Evolutionary conservation across 352 stramenopile genomes (phyloP).

Genomic region (Phytophthora cryptogea): DNA sequence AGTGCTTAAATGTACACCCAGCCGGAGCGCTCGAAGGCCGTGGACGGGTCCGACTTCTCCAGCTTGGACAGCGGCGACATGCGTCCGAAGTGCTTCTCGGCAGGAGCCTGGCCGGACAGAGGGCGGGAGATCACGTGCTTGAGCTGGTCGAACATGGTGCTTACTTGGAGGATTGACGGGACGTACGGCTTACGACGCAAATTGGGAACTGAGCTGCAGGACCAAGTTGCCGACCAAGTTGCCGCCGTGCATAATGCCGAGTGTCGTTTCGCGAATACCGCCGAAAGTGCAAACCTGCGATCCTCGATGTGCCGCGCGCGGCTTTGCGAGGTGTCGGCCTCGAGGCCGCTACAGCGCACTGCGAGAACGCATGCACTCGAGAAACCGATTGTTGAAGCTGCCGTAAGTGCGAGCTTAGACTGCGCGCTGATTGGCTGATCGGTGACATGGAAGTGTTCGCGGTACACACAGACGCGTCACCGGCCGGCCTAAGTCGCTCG

Average conservation of each 20-base stretch:
- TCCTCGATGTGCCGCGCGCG: background rate
- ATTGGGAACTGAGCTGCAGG: conserved; percentile 43
- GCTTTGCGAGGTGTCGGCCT: background rate
- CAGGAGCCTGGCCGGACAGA: conserved; percentile 28
- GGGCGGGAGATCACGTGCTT: conserved; percentile 63
- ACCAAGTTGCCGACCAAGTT: background rate
- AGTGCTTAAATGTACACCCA: conserved; percentile 71
- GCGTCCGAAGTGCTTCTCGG: conserved; percentile 48
- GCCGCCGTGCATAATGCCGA: background rate
- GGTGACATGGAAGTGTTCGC: conserved; percentile 11
- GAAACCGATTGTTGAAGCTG: conserved; percentile 25
- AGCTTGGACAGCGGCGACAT: conserved; percentile 38
- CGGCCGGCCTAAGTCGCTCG: background rate
- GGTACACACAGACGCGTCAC: conserved; percentile 40
- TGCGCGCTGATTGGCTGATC: conserved; percentile 36
- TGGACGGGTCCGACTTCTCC: conserved; percentile 57
- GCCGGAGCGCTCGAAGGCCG: conserved; percentile 77
- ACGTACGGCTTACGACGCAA: conserved; percentile 30
- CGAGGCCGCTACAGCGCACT: background rate
- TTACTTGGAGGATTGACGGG: conserved; percentile 2
- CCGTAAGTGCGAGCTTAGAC: background rate
- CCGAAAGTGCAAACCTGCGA: conserved; percentile 16
- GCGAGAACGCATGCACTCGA: background rate
- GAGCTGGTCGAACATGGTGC: conserved; percentile 71
- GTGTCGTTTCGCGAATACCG: conserved; percentile 16